Conservation (phyloP, 495 filamentous ascomycete genomes). For the Chaetomium fimeti region DNA sequence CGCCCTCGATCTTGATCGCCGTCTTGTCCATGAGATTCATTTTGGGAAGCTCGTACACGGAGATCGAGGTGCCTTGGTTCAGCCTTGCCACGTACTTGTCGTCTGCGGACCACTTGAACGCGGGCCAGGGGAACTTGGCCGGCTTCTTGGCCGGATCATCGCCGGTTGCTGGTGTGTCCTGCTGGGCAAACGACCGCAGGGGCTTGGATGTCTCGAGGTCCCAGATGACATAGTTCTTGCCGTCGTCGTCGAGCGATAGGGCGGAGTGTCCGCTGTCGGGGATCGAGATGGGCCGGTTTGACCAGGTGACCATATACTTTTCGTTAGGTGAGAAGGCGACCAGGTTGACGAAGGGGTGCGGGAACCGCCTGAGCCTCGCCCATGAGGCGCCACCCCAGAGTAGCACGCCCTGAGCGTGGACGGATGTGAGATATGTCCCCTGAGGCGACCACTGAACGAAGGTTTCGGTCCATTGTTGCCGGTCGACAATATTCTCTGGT, state of each 20-base stretch:
- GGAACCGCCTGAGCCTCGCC: slow-evolving; percentile 85
- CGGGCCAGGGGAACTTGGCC: slow-evolving; percentile 94
- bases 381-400: slow-evolving; percentile 91
- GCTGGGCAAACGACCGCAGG: slow-evolving; percentile 84
- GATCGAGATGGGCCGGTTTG: slow-evolving; percentile 83
- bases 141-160: slow-evolving; percentile 57
- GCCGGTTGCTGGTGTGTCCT: slow-evolving; percentile 67
- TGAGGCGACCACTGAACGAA: slow-evolving; percentile 97
- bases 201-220: slow-evolving; percentile 88
- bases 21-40: slow-evolving; percentile 90
- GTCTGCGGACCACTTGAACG: slow-evolving; percentile 98
- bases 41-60: slow-evolving; percentile 87
- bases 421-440: slow-evolving; percentile 89
- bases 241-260: slow-evolving; percentile 86
- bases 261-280: slow-evolving; percentile 79
- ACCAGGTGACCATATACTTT: slow-evolving; percentile 95
- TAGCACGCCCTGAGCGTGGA: slow-evolving; percentile 92
- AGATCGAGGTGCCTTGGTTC: slow-evolving; percentile 82
- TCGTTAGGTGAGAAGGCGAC: slow-evolving; percentile 94
- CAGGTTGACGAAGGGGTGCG: slow-evolving; percentile 91
- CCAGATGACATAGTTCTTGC: slow-evolving; percentile 99
- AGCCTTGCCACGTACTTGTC: slow-evolving; percentile 95
- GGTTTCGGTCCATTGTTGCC: slow-evolving; percentile 91
- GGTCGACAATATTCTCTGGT: slow-evolving; percentile 85
- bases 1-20: slow-evolving; percentile 89